Conservation (phyloP, 2,329 filamentous ascomycete genomes). For the Thielaviopsis punctulata region DNA sequence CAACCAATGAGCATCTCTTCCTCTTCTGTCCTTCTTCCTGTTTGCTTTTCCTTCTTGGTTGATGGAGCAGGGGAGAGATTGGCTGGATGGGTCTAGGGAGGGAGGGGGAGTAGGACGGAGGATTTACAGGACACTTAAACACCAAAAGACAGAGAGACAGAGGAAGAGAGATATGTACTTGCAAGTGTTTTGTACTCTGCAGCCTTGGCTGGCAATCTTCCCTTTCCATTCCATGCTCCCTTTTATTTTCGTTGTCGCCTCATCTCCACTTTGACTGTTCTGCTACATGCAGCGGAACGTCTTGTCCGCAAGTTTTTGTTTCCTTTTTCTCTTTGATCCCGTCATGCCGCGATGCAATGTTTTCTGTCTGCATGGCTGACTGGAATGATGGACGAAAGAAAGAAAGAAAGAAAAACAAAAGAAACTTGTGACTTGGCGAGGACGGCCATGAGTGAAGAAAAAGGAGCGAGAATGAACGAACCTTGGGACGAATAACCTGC, state of each 20-base stretch:
- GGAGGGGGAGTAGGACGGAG: no score
- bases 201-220: no score
- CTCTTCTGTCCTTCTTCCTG: background rate
- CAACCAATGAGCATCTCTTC: background rate
- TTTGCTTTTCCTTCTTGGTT: background rate
- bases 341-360: background rate
- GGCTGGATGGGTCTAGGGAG: no score
- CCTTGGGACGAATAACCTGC: no score
- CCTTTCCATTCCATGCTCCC: background rate
- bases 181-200: no score
- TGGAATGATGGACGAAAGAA: no score
- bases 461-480: background rate
- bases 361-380: background rate
- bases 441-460: background rate
- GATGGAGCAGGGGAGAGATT: no score
- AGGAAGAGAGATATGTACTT: no score
- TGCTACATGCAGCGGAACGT: background rate
- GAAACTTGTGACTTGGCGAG: background rate
- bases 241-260: background rate
- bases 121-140: no score
- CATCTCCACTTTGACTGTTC: background rate
- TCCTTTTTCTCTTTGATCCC: background rate
- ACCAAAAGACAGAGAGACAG: no score
- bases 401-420: background rate
- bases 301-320: background rate